Conservation (phyloP, 345 rosid genomes). For the Angophora floribunda region DNA sequence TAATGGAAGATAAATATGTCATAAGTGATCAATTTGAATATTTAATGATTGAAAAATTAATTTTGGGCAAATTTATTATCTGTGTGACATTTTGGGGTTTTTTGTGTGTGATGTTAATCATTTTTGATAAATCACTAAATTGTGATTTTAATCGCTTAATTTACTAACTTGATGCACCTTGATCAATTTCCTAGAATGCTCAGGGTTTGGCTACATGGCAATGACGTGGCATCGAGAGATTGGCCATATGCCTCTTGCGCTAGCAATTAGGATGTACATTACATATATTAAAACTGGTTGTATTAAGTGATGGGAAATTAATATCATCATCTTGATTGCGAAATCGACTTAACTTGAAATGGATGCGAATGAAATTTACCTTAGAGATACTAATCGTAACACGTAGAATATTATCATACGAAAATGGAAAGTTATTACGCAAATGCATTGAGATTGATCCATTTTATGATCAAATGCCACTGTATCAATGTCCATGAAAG, state of each 20-base stretch:
- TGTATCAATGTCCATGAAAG: rapidly evolving
- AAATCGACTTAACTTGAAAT: background rate
- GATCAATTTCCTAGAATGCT: background rate
- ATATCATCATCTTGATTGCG: background rate
- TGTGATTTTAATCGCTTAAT: background rate
- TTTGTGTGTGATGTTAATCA: background rate
- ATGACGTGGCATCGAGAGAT: background rate
- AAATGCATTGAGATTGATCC: background rate
- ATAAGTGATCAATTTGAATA: no score
- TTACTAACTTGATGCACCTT: background rate
- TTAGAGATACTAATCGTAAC: background rate
- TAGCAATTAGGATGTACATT: background rate
- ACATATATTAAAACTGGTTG: background rate
- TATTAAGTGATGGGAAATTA: background rate
- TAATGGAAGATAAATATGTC: background rate
- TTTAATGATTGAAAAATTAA: no score
- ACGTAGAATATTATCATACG: rapidly evolving
- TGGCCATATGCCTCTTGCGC: background rate
- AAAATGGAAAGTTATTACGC: background rate
- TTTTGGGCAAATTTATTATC: no score
- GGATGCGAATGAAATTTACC: background rate
- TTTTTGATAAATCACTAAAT: background rate
- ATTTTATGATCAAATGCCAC: background rate
- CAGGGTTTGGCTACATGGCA: background rate
- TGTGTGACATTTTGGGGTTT: background rate